A percentile compares a stretch with the other conserved stretches of the same genome.
Conservation (phyloP, 441 rosid genomes). For the Populus hybrid region DNA sequence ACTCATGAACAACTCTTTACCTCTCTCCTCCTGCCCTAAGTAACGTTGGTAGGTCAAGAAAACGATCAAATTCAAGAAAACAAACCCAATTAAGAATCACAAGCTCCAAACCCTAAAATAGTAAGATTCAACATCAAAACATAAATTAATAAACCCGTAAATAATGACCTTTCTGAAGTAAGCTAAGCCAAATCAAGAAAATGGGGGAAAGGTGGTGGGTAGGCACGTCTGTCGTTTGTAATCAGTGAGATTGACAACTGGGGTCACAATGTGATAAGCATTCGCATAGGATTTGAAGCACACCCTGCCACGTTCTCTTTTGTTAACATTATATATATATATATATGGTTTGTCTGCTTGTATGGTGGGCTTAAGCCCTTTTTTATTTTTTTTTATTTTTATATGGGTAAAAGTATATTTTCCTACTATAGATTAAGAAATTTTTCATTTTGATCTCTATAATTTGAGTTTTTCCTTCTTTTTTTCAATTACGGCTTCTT, state of each 20-base stretch:
- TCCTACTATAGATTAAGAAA: no score
- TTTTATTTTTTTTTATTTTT: no score
- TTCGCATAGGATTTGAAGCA: background rate
- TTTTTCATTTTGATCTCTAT: no score
- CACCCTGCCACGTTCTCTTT: background rate
- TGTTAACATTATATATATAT: no score
- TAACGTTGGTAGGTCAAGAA: background rate
- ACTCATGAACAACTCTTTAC: background rate
- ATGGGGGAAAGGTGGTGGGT: background rate
- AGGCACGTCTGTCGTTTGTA: background rate
- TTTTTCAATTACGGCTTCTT: no score
- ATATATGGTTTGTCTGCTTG: no score
- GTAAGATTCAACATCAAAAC: background rate
- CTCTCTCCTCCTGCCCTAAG: background rate
- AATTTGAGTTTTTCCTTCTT: no score
- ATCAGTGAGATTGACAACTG: background rate
- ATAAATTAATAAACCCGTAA: no score
- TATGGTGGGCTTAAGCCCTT: no score
- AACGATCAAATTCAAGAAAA: background rate
- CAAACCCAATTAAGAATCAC: no score
- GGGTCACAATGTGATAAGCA: background rate
- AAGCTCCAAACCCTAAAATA: background rate
- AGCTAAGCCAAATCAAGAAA: background rate
- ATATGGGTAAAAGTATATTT: no score
- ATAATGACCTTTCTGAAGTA: no score